A percentile compares a stretch with the other conserved stretches of the same genome.
These are phyloP conservation scores for Thielaviopsis euricoi DNA, from an alignment of 2,329 filamentous ascomycete genomes.

Conservation along the genomic window DNA sequence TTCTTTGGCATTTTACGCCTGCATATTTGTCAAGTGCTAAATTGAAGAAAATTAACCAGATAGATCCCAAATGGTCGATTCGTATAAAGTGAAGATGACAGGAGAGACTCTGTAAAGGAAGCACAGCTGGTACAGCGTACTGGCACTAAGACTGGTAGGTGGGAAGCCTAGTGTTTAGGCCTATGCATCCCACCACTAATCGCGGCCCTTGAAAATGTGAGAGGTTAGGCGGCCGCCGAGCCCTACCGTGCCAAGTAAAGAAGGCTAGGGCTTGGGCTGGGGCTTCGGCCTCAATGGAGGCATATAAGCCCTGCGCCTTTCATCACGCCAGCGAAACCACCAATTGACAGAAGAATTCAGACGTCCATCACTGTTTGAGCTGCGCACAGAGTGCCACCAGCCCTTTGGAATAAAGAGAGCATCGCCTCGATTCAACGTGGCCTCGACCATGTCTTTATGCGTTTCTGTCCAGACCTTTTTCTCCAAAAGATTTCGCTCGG, in stretches of 20 bases:
- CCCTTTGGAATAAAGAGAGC: slow-evolving; percentile 26
- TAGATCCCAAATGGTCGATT: no score
- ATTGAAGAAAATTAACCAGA: background rate
- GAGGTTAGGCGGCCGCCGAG: background rate
- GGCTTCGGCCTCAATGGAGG: background rate
- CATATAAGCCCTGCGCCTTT: background rate
- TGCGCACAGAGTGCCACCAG: slow-evolving; percentile 31
- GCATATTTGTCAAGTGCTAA: background rate
- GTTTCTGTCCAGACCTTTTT: slow-evolving; percentile 47
- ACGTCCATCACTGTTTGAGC: slow-evolving; percentile 18
- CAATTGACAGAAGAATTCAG: slow-evolving; percentile 29
- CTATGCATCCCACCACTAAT: background rate
- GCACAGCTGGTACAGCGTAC: background rate
- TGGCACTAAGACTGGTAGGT: background rate
- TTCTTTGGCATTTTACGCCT: background rate
- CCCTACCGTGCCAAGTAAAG: background rate
- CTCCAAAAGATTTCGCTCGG: slow-evolving; percentile 50
- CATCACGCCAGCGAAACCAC: slow-evolving; percentile 24
- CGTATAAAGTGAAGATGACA: no score
- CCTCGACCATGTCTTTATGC: slow-evolving; percentile 29
- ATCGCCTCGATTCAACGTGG: slow-evolving; percentile 36
- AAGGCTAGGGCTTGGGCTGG: no score
- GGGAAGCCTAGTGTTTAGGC: background rate
- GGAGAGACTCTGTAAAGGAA: no score
- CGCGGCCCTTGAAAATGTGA: background rate